A percentile compares a stretch with the other conserved stretches of the same genome.
These are phyloP conservation scores for Dothideomycetes sp. DNA, from an alignment of 2,329 filamentous ascomycete species.

Conservation along the genomic window DNA sequence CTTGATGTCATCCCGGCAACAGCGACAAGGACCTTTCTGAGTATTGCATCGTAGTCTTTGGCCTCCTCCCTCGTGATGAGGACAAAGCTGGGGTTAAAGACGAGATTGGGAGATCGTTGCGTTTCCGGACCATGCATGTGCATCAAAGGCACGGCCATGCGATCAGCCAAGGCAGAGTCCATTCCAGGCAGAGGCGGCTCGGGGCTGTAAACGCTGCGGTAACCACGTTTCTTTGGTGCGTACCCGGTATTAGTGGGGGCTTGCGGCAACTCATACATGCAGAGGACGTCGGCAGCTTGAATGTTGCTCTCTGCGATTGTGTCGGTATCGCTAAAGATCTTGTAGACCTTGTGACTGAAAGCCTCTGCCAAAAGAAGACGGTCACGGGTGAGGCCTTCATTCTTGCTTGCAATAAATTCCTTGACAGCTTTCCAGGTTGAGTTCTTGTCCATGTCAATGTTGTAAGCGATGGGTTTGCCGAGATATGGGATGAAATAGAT, in stretches of 20 bases:
- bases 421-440: slow-evolving; percentile 59
- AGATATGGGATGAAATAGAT: slow-evolving; percentile 71
- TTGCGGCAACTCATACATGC: slow-evolving; percentile 67
- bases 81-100: slow-evolving; percentile 48
- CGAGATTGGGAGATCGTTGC: slow-evolving; percentile 16
- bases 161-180: slow-evolving; percentile 53
- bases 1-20: slow-evolving; percentile 58
- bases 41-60: slow-evolving; percentile 56
- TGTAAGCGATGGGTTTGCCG: slow-evolving; percentile 57
- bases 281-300: slow-evolving; percentile 47
- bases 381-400: slow-evolving; percentile 39
- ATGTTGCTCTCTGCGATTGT: slow-evolving; percentile 63
- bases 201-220: slow-evolving; percentile 9
- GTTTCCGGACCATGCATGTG: slow-evolving; percentile 42
- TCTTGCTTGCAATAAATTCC: slow-evolving; percentile 45
- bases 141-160: slow-evolving; percentile 59
- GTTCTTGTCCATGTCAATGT: slow-evolving; percentile 72
- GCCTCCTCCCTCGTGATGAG: slow-evolving; percentile 65
- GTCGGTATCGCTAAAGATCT: slow-evolving; percentile 62
- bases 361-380: slow-evolving; percentile 73
- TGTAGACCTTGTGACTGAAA: slow-evolving; percentile 76
- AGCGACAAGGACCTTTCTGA: slow-evolving; percentile 68
- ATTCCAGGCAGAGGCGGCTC: slow-evolving; percentile 40
- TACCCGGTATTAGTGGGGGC: slow-evolving; percentile 60
- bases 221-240: slow-evolving; percentile 6